A percentile compares a stretch with the other conserved stretches of the same genome.
Evolutionary conservation across 2,329 filamentous ascomycete species (phyloP).

Genomic region (Cladophialophora chaetospira): DNA sequence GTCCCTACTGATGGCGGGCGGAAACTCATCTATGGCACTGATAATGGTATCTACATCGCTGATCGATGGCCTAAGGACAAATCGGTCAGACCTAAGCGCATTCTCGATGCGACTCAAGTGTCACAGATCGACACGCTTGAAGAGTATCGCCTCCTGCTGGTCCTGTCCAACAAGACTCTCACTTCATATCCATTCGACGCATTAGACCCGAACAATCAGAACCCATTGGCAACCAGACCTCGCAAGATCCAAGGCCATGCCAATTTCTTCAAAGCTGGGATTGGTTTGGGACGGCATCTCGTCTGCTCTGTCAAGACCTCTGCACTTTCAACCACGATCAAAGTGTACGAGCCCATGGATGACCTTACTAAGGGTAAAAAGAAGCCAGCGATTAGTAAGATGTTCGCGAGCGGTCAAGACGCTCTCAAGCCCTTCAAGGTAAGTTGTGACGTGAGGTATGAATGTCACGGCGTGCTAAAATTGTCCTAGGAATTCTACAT

Average conservation of each 20-base stretch:
- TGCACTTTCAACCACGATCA: slow-evolving; percentile 91
- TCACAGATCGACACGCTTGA: slow-evolving; percentile 96
- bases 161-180: slow-evolving; percentile 89
- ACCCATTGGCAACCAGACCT: slow-evolving; percentile 76
- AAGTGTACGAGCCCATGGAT: slow-evolving; percentile 98
- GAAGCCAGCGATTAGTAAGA: slow-evolving; percentile 91
- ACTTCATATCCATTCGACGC: slow-evolving; percentile 86
- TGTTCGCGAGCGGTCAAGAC: slow-evolving; percentile 92
- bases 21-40: slow-evolving; percentile 92
- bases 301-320: slow-evolving; percentile 97
- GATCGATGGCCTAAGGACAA: slow-evolving; percentile 87
- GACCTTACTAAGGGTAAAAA: slow-evolving; percentile 91
- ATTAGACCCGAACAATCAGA: slow-evolving; percentile 76
- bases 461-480: slow-evolving; percentile 28
- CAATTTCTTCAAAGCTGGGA: slow-evolving; percentile 97
- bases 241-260: slow-evolving; percentile 97
- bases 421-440: slow-evolving; percentile 91
- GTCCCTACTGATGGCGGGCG: slow-evolving; percentile 95
- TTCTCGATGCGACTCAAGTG: slow-evolving; percentile 82
- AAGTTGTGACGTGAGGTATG: slow-evolving; percentile 24
- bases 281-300: slow-evolving; percentile 88
- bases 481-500: slow-evolving; percentile 83
- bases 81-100: slow-evolving; percentile 71
- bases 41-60: slow-evolving; percentile 88
- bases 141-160: slow-evolving; percentile 87